Conservation (phyloP, 192 early-diverging fungal species). For the Gaertneriomyces semiglobifer region DNA sequence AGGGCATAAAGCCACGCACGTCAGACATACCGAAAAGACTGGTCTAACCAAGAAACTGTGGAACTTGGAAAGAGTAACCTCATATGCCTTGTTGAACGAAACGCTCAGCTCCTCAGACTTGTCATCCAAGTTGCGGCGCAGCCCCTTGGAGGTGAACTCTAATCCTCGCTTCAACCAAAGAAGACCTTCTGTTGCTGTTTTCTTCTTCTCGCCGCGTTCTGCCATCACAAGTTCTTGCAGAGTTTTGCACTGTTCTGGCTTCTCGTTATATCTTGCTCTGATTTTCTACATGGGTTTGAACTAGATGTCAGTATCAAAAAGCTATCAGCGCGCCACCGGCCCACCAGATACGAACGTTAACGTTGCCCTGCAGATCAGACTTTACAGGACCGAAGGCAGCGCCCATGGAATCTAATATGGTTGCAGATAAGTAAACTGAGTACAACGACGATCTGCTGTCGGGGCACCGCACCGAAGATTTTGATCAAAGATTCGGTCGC, state of each 20-base stretch:
- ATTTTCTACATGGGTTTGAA: slow-evolving; percentile 64
- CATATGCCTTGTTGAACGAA: slow-evolving; percentile 45
- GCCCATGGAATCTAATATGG: slow-evolving; percentile 37
- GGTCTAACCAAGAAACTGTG: slow-evolving; percentile 51
- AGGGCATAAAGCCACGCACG: not conserved
- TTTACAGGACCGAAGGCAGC: slow-evolving; percentile 83
- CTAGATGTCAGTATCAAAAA: slow-evolving; percentile 1
- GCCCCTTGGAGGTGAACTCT: slow-evolving; percentile 44
- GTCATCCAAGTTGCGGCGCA: slow-evolving; percentile 43
- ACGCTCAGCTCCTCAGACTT: slow-evolving; percentile 45
- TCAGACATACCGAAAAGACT: slow-evolving; percentile 43
- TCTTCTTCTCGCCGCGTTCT: slow-evolving; percentile 76
- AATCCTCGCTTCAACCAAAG: slow-evolving; percentile 83
- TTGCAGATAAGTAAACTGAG: not conserved
- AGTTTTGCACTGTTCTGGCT: slow-evolving; percentile 68
- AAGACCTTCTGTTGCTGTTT: slow-evolving; percentile 83
- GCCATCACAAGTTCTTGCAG: slow-evolving; percentile 75
- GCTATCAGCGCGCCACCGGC: not conserved
- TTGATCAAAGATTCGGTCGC: slow-evolving; percentile 73
- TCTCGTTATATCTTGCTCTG: slow-evolving; percentile 62
- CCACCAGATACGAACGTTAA: slow-evolving; percentile 56
- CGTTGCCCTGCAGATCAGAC: slow-evolving; percentile 89
- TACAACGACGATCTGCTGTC: not conserved
- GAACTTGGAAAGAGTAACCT: slow-evolving; percentile 38
- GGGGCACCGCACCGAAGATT: slow-evolving; percentile 59